Base-by-base conservation (phyloP, 148 eudicot genomes). In the Rhododendron griersonianum region DNA sequence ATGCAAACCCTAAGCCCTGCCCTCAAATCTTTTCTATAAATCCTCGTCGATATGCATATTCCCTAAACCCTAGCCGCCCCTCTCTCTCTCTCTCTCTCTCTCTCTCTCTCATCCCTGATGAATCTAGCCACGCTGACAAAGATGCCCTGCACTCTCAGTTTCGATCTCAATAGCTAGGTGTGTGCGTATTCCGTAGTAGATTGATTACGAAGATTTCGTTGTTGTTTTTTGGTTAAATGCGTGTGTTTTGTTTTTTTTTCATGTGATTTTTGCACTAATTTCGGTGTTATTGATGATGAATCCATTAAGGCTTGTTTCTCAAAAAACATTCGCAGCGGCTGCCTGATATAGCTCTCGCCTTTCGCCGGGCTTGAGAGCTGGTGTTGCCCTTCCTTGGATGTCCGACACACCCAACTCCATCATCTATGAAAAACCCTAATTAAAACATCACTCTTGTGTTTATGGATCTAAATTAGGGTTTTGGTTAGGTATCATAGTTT, bases 281-380 rank as follows among this genome's bases (percentile, higher is more conserved):
- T 28, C 11, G 18, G 61, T 80, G 63, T 50, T 33, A 28, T 30
- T 45, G 81, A 78, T 78, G 61, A 47, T 19, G 18, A 53, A 53
- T 81, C 11, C 35, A 11, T 5, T 14, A 30, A 51, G 67, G n/a
- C 82, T 30, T 51, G 45, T 80, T 53, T 81, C 63, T 50, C n/a
- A 28, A 28, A 41, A 48, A 80, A 80, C 61, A 80, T 81, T 53
- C 83, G 25, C 65, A 30, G 65, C 16, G 63, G 44, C 83, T n/a
- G 67, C 67, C 67, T 33, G 83, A 53, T 16, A 25, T 35, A 18
- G 67, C 41, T 81, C 25, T 53, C 83, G 83, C 69, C 67, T 28
- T 80, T 81, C 16, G 45, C 83, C 45, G 28, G 83, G 83, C 45
- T 81, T 28, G 83, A 81, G 82, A 50, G 57, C 63, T 80, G 21